These are phyloP conservation scores for Ceratobasidium sp. DNA, from an alignment of 1,284 basidiomycete species.

Conservation along the genomic window DNA sequence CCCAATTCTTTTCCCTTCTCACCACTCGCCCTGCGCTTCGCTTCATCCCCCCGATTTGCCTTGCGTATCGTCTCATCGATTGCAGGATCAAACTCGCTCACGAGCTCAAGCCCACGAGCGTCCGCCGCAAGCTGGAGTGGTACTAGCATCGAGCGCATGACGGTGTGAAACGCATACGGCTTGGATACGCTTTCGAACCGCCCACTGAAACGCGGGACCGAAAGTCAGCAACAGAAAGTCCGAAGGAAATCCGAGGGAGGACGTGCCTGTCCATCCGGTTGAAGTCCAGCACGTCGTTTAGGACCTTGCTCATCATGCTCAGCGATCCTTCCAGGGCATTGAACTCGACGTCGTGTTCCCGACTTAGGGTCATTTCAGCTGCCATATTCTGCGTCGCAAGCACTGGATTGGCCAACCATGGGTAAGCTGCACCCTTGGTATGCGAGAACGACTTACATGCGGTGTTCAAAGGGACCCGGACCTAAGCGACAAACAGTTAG, in stretches of 20 bases:
- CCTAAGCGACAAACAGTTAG: slow-evolving; percentile 63
- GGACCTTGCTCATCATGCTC: slow-evolving; percentile 91
- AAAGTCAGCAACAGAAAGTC: slow-evolving; percentile 16
- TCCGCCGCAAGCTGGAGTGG: slow-evolving; percentile 81
- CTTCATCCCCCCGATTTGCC: slow-evolving; percentile 70
- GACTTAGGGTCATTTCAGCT: slow-evolving; percentile 72
- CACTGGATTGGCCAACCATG: slow-evolving; percentile 59
- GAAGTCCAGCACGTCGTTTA: slow-evolving; percentile 89
- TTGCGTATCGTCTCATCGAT: slow-evolving; percentile 77
- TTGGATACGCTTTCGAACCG: slow-evolving; percentile 78
- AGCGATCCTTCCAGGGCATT: slow-evolving; percentile 83
- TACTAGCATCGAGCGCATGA: slow-evolving; percentile 82
- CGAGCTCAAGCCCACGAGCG: slow-evolving; percentile 75
- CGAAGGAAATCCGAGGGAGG: too few species aligned
- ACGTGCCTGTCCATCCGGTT: slow-evolving; percentile 39
- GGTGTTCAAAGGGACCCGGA: slow-evolving; percentile 91
- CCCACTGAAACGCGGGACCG: slow-evolving; percentile 61
- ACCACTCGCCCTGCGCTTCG: slow-evolving; percentile 61
- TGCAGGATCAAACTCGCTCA: slow-evolving; percentile 75
- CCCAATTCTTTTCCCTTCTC: slow-evolving; percentile 56
- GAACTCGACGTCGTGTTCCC: slow-evolving; percentile 81
- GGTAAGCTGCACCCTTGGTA: slow-evolving; percentile 24
- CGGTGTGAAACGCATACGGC: slow-evolving; percentile 87
- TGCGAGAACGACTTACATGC: slow-evolving; percentile 68
- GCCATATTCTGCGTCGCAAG: slow-evolving; percentile 92